phyloP scores from a whole-genome alignment of 1,284 basidiomycete species.

The Malassezia caprae region DNA sequence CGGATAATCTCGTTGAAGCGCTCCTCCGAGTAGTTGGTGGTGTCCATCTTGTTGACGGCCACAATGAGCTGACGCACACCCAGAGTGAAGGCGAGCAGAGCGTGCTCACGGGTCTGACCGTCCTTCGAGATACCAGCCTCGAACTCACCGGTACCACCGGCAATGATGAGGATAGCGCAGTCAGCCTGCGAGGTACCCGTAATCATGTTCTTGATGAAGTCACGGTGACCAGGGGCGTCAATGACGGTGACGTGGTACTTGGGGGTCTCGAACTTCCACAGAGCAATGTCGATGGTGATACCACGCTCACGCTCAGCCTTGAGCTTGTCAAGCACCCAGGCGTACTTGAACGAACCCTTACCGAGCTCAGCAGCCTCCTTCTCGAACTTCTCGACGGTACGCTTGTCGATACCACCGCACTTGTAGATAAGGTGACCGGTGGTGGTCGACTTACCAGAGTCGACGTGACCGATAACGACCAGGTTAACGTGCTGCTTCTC shows the following conservation, averaged over 20 bases:
- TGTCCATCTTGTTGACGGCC: conserved; percentile 99
- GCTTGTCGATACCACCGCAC: conserved; percentile 99
- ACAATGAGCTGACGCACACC: conserved; percentile 99
- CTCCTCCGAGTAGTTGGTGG: conserved; percentile 95
- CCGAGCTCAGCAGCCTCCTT: conserved; percentile 99
- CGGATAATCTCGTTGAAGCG: conserved; percentile 99
- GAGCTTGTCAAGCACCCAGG: conserved; percentile 99
- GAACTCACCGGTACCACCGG: conserved; percentile 98
- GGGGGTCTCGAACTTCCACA: conserved; percentile 49
- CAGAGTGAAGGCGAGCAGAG: conserved; percentile 97
- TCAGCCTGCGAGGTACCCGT: conserved; percentile 96
- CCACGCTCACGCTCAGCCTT: conserved; percentile 98
- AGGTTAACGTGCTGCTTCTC: conserved; percentile 44
- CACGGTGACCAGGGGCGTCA: conserved; percentile 98
- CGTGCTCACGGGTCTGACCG: conserved; percentile 99
- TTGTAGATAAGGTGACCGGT: conserved; percentile 99
- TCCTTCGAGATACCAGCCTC: conserved; percentile 99
- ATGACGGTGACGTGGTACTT: conserved; percentile 63
- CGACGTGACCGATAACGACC: conserved; percentile 49
- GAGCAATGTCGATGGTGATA: conserved; percentile 99
- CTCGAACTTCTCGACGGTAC: conserved; percentile 99
- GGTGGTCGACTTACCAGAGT: conserved; percentile 83
- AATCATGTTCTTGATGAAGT: conserved; percentile 87
- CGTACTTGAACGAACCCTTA: conserved; percentile 95
- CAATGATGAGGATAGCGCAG: conserved; percentile 99